Percentiles rank a stretch among this genome's conserved stretches.
Conservation (phyloP, 768 basidiomycete species). For the Suillus plorans region DNA sequence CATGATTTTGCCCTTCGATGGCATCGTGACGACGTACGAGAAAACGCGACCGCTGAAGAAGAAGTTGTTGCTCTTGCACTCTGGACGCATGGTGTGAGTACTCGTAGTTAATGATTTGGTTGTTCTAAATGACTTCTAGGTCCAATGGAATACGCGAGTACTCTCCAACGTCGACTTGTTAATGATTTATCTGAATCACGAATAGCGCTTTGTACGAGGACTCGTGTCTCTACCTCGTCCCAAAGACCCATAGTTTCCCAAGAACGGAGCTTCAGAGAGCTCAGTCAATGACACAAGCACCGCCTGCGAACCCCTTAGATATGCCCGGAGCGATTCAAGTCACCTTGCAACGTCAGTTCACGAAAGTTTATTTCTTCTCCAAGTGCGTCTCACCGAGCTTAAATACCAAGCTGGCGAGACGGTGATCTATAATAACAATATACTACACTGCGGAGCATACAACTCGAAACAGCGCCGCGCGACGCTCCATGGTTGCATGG, state of each 20-base stretch:
- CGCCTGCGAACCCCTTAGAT: constrained; percentile 56
- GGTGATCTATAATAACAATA: constrained; percentile 80
- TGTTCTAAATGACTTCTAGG: constrained; percentile 33
- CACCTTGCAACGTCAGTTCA: constrained; percentile 49
- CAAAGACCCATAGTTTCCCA: constrained; percentile 59
- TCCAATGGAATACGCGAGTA: constrained; percentile 81
- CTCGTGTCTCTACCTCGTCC: constrained; percentile 69
- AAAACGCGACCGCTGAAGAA: constrained; percentile 56
- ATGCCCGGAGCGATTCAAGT: constrained; percentile 71
- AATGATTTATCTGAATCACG: neutral
- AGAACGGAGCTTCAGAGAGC: constrained; percentile 58
- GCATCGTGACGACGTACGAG: constrained; percentile 76
- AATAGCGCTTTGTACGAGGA: constrained; percentile 68
- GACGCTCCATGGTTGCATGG: constrained; percentile 72
- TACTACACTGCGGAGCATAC: constrained; percentile 74
- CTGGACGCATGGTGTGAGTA: constrained; percentile 68
- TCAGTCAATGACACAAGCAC: constrained; percentile 48
- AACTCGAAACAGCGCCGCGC: constrained; percentile 47
- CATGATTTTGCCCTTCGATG: constrained; percentile 74
- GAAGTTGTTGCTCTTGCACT: constrained; percentile 54
- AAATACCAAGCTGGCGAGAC: constrained; percentile 59
- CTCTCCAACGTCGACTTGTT: neutral
- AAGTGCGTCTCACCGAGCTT: neutral
- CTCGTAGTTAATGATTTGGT: neutral
- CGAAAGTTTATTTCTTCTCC: too few species aligned